Base-by-base conservation (phyloP, 768 basidiomycete species). In the Hydnum rufescens region DNA sequence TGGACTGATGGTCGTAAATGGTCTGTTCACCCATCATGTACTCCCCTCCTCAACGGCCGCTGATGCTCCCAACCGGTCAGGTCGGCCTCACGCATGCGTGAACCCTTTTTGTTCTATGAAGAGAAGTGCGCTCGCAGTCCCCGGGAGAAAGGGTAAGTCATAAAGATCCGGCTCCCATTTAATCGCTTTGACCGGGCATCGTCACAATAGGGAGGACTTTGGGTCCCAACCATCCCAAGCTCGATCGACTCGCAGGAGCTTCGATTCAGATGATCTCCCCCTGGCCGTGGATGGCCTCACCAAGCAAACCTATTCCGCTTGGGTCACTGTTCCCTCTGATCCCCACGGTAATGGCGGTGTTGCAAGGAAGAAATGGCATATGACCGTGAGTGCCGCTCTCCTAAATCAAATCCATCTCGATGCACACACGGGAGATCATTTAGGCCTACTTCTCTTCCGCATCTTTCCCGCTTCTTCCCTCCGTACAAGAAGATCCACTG, bases 1-100 rank as follows among this genome's bases (percentile, higher is more conserved):
- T 85, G 83, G 83, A 86, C 83, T 18, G 83, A 86, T 61, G 83
- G 83, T 13, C 70, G 81, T 57, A 68, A 83, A 66, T 86, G 83
- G 83, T 47, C 13, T 8, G 26, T 39, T 22, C 36, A 8, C 36
- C 36, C 36, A 13, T 77, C 62, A 46, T 22, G 13, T 67, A 32
- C 22, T n/a, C 22, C 32, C 18, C 23, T 26, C 18, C 3, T 18
- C 26, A 19, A 32, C 16, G 36, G 46, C 36, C 28, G 36, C 48
- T 30, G 42, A 39, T n/a, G 4, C 28, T 4, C 57, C 25, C 29
- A 29, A 6, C 25, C 32, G 16, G 18, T 56, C 84, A 82, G 82
- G 44, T 85, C 83, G 1, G 83, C 85, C 62, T 85, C 83, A 63
- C 68, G 83, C 54, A 86, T 86, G 83, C 57, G 59, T 78, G 22